A percentile compares a stretch with the other conserved stretches of the same genome.
Evolutionary conservation across 192 early-diverging fungal genomes (phyloP).

Genomic region (Rhizoclosmatium globosum): DNA sequence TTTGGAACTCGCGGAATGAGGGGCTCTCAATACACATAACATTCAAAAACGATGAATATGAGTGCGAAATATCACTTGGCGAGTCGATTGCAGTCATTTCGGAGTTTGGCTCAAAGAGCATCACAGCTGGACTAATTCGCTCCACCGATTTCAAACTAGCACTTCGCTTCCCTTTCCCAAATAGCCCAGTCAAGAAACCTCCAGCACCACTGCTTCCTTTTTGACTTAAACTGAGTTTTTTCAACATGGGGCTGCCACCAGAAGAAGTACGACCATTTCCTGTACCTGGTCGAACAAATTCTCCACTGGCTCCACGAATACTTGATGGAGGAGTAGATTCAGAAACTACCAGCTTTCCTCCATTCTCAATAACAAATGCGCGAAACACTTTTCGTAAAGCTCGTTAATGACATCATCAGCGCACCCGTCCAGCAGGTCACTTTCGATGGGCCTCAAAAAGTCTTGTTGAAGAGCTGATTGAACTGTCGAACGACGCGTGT

Average conservation of each 20-base stretch:
- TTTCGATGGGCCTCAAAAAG: slow-evolving; percentile 4
- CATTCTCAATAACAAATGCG: slow-evolving; percentile 10
- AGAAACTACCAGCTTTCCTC: background rate
- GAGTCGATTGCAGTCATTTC: background rate
- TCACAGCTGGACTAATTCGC: background rate
- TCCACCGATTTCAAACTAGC: background rate
- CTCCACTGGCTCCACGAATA: background rate
- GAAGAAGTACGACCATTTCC: background rate
- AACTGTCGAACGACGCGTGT: background rate
- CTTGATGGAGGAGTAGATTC: background rate
- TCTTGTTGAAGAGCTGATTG: slow-evolving; percentile 16
- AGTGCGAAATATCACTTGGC: background rate
- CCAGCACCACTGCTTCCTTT: background rate
- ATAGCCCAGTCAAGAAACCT: background rate
- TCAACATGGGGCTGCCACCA: no score
- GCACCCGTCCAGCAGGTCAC: slow-evolving; percentile 26
- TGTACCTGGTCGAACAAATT: background rate
- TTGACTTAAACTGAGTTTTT: no score
- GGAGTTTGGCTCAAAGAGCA: no score
- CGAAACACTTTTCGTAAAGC: slow-evolving; percentile 25
- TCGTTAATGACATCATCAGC: slow-evolving; percentile 10
- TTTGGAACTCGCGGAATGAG: background rate
- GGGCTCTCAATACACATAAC: background rate
- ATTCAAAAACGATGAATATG: slow-evolving; percentile 3
- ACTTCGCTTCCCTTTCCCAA: background rate